Percentiles rank a stretch among this genome's conserved stretches.
Evolutionary conservation across 768 basidiomycete genomes (phyloP).

Genomic region (Leccinum uliginosum): DNA sequence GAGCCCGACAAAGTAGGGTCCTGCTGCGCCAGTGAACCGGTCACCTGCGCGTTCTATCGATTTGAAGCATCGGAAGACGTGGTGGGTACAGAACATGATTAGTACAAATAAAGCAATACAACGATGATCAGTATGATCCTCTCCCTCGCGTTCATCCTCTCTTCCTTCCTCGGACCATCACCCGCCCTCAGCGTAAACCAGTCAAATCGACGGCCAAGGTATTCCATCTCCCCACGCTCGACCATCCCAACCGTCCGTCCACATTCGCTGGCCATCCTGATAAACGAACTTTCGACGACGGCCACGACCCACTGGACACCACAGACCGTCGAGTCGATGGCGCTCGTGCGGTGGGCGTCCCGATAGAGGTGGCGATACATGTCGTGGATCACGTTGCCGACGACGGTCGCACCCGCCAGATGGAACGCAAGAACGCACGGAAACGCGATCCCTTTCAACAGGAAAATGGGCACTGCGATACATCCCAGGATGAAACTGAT

Average conservation of each 20-base stretch:
- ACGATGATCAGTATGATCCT: conserved; percentile 22
- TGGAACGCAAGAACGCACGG: conserved; percentile 17
- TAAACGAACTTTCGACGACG: conserved; percentile 45
- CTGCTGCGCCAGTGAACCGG: conserved; percentile 81
- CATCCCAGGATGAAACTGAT: conserved; percentile 16
- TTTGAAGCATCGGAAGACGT: conserved; percentile 55
- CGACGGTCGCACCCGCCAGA: conserved; percentile 27
- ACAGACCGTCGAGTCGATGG: conserved; percentile 32
- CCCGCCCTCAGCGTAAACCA: conserved; percentile 47
- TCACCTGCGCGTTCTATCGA: conserved; percentile 71
- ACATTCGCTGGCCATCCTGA: conserved; percentile 48
- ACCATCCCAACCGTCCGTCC: conserved; percentile 45
- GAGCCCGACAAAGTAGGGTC: conserved; percentile 84
- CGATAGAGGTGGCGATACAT: conserved; percentile 43
- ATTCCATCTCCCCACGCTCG: conserved; percentile 36
- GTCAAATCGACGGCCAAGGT: conserved; percentile 45
- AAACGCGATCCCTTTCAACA: conserved; percentile 11
- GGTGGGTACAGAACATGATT: conserved; percentile 26
- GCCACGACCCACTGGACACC: conserved; percentile 40
- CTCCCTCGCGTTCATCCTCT: conserved; percentile 39
- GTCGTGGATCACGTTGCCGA: conserved; percentile 46
- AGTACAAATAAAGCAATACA: conserved; percentile 1
- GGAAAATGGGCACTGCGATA: conserved; percentile 12
- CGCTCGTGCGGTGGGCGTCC: conserved; percentile 32
- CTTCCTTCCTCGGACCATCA: conserved; percentile 39